Percentiles rank a stretch among this genome's conserved stretches.
These are phyloP conservation scores for Xylaria curta DNA, from an alignment of 495 filamentous ascomycete species.

Conservation along the genomic window DNA sequence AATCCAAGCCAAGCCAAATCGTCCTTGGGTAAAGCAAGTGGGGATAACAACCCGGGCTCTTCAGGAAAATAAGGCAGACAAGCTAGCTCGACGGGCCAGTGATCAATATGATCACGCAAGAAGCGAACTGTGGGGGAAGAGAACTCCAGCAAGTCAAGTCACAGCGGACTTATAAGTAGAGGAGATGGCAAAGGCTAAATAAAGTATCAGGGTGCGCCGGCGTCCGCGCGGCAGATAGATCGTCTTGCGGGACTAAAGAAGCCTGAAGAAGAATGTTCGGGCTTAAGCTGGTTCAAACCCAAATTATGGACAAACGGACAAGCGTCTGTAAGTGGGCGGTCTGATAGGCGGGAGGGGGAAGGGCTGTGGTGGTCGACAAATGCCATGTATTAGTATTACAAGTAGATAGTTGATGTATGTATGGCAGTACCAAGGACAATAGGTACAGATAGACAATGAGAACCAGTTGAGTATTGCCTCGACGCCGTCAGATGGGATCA, in stretches of 20 bases:
- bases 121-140: background rate
- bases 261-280: conserved; percentile 3
- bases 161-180: conserved; percentile 7
- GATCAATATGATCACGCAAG: background rate
- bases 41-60: background rate
- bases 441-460: background rate
- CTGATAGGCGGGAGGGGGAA: background rate
- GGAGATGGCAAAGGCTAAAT: background rate
- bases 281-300: conserved; percentile 2
- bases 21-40: conserved; percentile 6
- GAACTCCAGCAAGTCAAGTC: background rate
- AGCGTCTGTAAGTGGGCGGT: conserved; percentile 19
- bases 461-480: conserved; percentile 9
- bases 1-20: background rate
- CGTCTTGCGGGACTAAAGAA: conserved; percentile 4
- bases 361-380: background rate
- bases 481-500: conserved; percentile 2
- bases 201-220: conserved; percentile 7
- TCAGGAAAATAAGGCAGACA: conserved; percentile 3
- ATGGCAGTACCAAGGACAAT: background rate
- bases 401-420: background rate
- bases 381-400: conserved; percentile 21
- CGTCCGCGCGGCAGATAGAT: background rate
- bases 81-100: background rate
- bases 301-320: conserved; percentile 3